Percentiles rank a stretch among this genome's conserved stretches.
Conservation (phyloP, 108 stramenopile genomes). For the Pseudonitzschia multiseries region DNA sequence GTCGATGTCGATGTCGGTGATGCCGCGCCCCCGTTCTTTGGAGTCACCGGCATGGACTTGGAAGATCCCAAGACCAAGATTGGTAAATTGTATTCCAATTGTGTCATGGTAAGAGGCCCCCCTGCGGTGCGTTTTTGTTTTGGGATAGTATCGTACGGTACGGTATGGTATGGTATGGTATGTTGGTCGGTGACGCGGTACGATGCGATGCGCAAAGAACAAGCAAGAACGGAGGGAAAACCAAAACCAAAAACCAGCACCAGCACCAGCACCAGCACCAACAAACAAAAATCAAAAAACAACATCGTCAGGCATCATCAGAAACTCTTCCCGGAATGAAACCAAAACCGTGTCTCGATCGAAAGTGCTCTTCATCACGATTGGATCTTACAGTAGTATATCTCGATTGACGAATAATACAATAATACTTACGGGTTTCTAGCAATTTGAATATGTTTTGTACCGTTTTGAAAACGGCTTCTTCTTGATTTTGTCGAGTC, state of each 20-base stretch:
- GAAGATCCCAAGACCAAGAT: slow-evolving; percentile 8
- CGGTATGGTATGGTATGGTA: neutral
- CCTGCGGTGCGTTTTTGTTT: slow-evolving; percentile 30
- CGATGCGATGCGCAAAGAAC: too few species aligned
- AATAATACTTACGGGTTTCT: slow-evolving; percentile 39
- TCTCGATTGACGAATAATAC: too few species aligned
- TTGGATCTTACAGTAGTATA: too few species aligned
- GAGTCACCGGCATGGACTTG: neutral
- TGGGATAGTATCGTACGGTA: neutral
- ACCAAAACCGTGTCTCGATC: too few species aligned
- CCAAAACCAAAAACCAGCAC: too few species aligned
- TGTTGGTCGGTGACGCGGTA: too few species aligned
- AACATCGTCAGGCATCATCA: too few species aligned
- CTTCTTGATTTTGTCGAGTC: slow-evolving; percentile 18
- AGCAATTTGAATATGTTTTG: slow-evolving; percentile 30
- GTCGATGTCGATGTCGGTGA: neutral
- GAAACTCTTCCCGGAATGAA: too few species aligned
- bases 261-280: too few species aligned
- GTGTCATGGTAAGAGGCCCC: slow-evolving; percentile 37
- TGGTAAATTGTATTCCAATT: slow-evolving; percentile 47
- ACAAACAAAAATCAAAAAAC: too few species aligned
- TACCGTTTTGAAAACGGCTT: slow-evolving; percentile 17
- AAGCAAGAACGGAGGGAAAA: neutral
- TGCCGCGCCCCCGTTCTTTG: neutral
- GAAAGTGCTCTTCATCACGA: too few species aligned